phyloP scores from a whole-genome alignment of 2,329 filamentous ascomycete species.

The Helotiales sp. region DNA sequence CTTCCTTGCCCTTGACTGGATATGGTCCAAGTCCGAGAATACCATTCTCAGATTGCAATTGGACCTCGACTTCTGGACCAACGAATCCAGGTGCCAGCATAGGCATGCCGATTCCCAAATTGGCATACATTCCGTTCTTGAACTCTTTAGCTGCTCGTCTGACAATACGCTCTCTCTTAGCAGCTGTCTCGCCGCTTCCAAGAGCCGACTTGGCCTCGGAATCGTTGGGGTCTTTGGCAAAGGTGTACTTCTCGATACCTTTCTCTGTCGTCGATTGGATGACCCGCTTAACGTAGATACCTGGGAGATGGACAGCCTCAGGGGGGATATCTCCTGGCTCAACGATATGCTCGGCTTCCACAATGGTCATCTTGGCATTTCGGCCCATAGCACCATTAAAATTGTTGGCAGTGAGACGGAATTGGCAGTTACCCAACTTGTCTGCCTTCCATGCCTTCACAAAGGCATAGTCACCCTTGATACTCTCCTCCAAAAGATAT shows the following conservation, averaged over 20 bases:
- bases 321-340: constrained; percentile 86
- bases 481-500: constrained; percentile 87
- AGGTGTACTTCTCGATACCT: constrained; percentile 85
- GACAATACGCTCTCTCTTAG: constrained; percentile 85
- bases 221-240: constrained; percentile 60
- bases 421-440: constrained; percentile 88
- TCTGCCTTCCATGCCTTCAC: constrained; percentile 94
- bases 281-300: constrained; percentile 90
- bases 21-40: constrained; percentile 78
- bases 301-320: constrained; percentile 83
- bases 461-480: constrained; percentile 89
- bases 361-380: constrained; percentile 88
- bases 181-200: constrained; percentile 46
- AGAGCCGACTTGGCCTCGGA: constrained; percentile 41
- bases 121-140: constrained; percentile 94
- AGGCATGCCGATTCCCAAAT: constrained; percentile 91
- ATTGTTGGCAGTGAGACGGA: constrained; percentile 85
- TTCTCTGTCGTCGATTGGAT: constrained; percentile 81
- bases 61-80: constrained; percentile 76
- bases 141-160: constrained; percentile 86
- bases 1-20: constrained; percentile 75
- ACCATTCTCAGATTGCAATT: constrained; percentile 81
- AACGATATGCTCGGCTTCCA: constrained; percentile 91
- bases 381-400: constrained; percentile 95
- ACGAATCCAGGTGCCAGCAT: constrained; percentile 89